Conservation (phyloP, 345 rosid genomes). For the Euclidium syriacum region DNA sequence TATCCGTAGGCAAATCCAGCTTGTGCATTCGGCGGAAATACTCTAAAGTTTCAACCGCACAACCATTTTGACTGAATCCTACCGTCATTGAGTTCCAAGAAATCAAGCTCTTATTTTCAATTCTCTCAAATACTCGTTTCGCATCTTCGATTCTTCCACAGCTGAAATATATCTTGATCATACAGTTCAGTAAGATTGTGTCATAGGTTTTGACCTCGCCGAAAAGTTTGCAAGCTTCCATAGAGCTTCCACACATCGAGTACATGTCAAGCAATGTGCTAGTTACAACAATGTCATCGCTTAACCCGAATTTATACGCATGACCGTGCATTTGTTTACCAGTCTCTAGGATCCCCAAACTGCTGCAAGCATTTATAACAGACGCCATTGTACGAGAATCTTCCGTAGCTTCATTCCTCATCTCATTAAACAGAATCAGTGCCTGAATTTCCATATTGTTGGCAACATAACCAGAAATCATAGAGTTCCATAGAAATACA, state of each 20-base stretch:
- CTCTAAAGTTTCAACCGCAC: slow-evolving; percentile 59
- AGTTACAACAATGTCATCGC: slow-evolving; percentile 43
- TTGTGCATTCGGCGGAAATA: slow-evolving; percentile 59
- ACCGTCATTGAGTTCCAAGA: slow-evolving; percentile 89
- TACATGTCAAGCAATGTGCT: slow-evolving; percentile 78
- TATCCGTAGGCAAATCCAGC: slow-evolving; percentile 49
- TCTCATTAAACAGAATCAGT: slow-evolving; percentile 46
- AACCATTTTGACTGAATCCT: slow-evolving; percentile 73
- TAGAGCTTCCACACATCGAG: slow-evolving; percentile 51
- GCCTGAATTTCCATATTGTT: slow-evolving; percentile 54
- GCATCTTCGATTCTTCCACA: slow-evolving; percentile 78
- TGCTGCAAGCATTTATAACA: slow-evolving; percentile 51
- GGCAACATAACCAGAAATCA: slow-evolving; percentile 66
- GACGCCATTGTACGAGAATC: slow-evolving; percentile 53
- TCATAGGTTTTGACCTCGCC: slow-evolving; percentile 54
- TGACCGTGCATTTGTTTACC: slow-evolving; percentile 74
- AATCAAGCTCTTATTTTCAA: slow-evolving; percentile 54
- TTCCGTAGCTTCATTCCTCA: slow-evolving; percentile 41
- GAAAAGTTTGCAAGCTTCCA: slow-evolving; percentile 64
- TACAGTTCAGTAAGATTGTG: slow-evolving; percentile 65
- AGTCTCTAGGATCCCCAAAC: slow-evolving; percentile 24
- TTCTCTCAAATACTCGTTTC: slow-evolving; percentile 46
- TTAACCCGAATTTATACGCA: slow-evolving; percentile 49
- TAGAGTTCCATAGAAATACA: slow-evolving; percentile 65
- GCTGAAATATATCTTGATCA: slow-evolving; percentile 68